Conservation (phyloP, 768 basidiomycete genomes). For the Artomyces pyxidatus region DNA sequence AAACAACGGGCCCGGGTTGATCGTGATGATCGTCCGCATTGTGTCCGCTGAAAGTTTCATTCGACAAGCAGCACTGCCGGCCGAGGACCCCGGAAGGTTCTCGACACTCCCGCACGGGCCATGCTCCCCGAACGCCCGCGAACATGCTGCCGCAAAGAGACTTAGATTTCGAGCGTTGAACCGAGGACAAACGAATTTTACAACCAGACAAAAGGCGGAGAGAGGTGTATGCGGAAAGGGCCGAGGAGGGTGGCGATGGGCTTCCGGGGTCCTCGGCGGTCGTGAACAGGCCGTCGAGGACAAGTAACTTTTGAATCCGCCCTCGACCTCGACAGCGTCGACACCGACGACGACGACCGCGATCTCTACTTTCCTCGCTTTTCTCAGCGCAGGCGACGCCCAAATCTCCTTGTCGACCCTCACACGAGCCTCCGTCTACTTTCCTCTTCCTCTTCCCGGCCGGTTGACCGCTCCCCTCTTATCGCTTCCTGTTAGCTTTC, state of each 20-base stretch:
- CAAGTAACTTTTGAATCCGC: not conserved
- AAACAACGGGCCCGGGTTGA: too few species aligned
- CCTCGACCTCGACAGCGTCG: not conserved
- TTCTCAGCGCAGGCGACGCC: not conserved
- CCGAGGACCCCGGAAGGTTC: not conserved
- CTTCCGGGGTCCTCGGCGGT: not conserved
- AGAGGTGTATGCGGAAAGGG: not conserved
- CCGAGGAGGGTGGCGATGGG: too few species aligned
- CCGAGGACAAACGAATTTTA: not conserved
- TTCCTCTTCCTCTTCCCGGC: conserved; percentile 5
- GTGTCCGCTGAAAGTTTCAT: too few species aligned
- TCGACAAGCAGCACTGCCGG: too few species aligned
- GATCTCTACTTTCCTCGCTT: not conserved
- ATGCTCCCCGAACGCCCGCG: not conserved
- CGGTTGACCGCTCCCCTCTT: conserved; percentile 7
- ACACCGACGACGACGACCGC: not conserved
- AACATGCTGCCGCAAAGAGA: not conserved
- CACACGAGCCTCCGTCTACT: conserved; percentile 3
- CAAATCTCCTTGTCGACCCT: not conserved
- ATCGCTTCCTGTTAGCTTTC: conserved; percentile 23
- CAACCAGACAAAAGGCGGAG: not conserved
- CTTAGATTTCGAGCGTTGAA: not conserved
- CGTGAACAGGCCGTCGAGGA: not conserved
- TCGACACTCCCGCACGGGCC: conserved; percentile 3
- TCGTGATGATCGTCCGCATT: too few species aligned